Evolutionary conservation across 257 asterid species (phyloP), one percentile per base, ranked within the genome.

Genomic region (Jacaranda mimosifolia): DNA sequence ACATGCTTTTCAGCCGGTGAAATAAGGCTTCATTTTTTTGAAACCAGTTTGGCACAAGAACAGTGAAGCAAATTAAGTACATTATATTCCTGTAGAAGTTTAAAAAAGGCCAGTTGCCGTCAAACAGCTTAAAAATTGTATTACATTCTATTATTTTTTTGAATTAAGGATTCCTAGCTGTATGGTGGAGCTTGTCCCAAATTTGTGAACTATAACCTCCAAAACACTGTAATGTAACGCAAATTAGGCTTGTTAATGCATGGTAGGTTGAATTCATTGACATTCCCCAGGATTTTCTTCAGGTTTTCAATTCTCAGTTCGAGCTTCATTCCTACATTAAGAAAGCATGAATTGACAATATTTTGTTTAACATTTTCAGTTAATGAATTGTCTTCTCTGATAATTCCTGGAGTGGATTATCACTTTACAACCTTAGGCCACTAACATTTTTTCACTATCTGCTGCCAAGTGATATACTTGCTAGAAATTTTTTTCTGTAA

Each of bases 1-100:
- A 63, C 52, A 73, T 46, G 38, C 69, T 63, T 77, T 77, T 64
- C 60, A 40, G 55, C 56, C 35, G n/a, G n/a, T 46, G 19, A 69
- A 65, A 57, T 35, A 66, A 8, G 70, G 55, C n/a, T 72, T 80
- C 3, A 12, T 67, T 73, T 21, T 53, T 18, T 58, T 72, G 48
- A 49, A 59, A 71, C 32, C 59, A 57, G 66, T 48, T 55, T 66
- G 58, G 79, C 39, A 36, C 64, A 59, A 53, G 35, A 14, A 17
- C 40, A 64, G 15, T 35, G 64, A 43, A 76, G 69, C 75, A 38
- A 63, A 74, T 79, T 53, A 57, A 56, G 45, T 62, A 6, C 56
- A 51, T 75, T 26, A 9, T 35, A 42, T 60, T 79, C 48, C 49
- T 48, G 38, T 51, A 49, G 49, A 63, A 40, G 45, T 78, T 70